phyloP scores from a whole-genome alignment of 495 filamentous ascomycete genomes.

The Hypoxylon perforatum region DNA sequence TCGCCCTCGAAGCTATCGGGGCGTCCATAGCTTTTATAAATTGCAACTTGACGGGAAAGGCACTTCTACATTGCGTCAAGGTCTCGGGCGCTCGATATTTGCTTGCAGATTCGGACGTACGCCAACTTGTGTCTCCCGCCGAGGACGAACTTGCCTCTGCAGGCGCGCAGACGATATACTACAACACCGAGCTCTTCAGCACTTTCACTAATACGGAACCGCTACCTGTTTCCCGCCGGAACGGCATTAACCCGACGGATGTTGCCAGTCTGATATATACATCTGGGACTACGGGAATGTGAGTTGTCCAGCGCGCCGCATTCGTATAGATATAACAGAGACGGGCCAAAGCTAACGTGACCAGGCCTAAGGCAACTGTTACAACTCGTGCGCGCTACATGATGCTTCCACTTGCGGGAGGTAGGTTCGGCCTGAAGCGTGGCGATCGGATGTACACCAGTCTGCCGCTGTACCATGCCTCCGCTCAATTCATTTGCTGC shows the following conservation, averaged over 20 bases:
- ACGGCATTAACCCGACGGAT: slow-evolving; percentile 18
- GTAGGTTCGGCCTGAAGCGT: slow-evolving; percentile 19
- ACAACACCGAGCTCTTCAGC: slow-evolving; percentile 31
- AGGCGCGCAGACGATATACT: slow-evolving; percentile 42
- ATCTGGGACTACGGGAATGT: slow-evolving; percentile 62
- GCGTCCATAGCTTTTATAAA: slow-evolving; percentile 57
- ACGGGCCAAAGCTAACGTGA: no score
- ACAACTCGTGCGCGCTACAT: slow-evolving; percentile 42
- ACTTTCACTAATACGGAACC: slow-evolving; percentile 34
- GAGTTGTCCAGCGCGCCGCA: no score
- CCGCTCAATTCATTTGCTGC: slow-evolving; percentile 65
- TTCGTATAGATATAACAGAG: no score
- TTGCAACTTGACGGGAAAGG: slow-evolving; percentile 49
- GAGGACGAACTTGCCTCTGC: slow-evolving; percentile 39
- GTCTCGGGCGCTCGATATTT: slow-evolving; percentile 45
- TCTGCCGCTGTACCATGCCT: slow-evolving; percentile 85
- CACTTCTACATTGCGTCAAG: slow-evolving; percentile 51
- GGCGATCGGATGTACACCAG: slow-evolving; percentile 75
- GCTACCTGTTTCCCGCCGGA: slow-evolving; percentile 33
- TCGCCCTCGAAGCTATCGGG: slow-evolving; percentile 60
- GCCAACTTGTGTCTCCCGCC: slow-evolving; percentile 44
- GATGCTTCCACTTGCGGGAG: slow-evolving; percentile 24
- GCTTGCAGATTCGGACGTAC: slow-evolving; percentile 45
- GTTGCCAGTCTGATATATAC: slow-evolving; percentile 33
- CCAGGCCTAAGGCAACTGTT: slow-evolving; percentile 56